Evolutionary conservation across 73 alveolate genomes (phyloP).

Genomic region (Uronychia setigera): DNA sequence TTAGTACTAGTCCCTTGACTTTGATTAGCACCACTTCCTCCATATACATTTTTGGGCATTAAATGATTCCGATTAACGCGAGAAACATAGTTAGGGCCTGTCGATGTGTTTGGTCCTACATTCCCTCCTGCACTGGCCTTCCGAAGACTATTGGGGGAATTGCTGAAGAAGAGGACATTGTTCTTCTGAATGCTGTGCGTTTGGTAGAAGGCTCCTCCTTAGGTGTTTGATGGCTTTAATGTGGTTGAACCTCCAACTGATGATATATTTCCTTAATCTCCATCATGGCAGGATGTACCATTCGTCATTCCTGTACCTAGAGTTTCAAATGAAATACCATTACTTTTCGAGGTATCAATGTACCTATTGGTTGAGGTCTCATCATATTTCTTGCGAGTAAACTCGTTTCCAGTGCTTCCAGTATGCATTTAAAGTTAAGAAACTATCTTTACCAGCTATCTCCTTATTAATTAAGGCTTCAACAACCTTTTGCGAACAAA

Average conservation of each 20-base stretch:
- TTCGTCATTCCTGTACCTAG: neutral
- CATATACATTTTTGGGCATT: neutral
- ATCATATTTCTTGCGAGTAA: neutral
- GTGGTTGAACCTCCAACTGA: neutral
- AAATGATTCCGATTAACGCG: neutral
- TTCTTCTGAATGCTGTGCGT: neutral
- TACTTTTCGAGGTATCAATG: neutral
- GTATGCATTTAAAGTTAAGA: neutral
- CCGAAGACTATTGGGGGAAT: neutral
- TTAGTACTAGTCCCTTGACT: neutral
- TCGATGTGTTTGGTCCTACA: neutral
- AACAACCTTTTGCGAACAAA: too few species aligned
- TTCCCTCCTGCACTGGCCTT: neutral
- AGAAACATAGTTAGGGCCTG: neutral
- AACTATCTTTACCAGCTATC: too few species aligned
- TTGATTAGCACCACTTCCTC: neutral
- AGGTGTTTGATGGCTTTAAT: neutral
- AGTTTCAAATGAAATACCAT: neutral
- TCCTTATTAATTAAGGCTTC: too few species aligned
- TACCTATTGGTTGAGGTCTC: neutral
- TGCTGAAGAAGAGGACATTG: neutral
- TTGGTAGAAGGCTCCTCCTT: neutral
- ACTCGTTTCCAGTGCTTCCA: neutral
- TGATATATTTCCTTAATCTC: neutral
- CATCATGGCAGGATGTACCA: too few species aligned